Conservation (phyloP, 345 rosid species). For the Hirschfeldia incana region DNA sequence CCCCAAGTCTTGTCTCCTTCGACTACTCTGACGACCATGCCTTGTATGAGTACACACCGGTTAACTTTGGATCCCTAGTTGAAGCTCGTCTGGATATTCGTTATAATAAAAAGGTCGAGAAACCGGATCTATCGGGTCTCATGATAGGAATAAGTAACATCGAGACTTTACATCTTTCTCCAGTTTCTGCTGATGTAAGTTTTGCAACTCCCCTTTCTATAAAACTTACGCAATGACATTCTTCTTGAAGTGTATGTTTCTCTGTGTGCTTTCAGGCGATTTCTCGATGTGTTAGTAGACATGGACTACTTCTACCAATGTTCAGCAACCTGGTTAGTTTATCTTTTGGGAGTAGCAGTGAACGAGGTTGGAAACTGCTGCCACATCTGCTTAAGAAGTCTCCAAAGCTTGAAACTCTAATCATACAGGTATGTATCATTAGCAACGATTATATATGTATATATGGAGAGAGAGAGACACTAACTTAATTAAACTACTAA, state of each 20-base stretch:
- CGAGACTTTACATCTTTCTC: neutral
- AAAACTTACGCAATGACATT: neutral
- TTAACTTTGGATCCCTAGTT: neutral
- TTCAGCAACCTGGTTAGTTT: constrained; percentile 18
- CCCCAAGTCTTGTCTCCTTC: neutral
- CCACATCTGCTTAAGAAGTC: constrained; percentile 3
- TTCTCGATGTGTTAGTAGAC: neutral
- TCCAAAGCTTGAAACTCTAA: constrained; percentile 24
- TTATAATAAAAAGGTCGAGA: no score
- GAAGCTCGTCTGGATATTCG: neutral
- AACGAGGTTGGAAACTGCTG: constrained; percentile 2
- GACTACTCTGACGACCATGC: neutral
- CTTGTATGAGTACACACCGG: neutral
- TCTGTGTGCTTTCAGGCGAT: constrained; percentile 16
- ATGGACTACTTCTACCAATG: constrained; percentile 4
- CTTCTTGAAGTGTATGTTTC: neutral
- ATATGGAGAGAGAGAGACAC: no score
- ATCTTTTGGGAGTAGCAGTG: neutral
- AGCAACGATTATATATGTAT: neutral
- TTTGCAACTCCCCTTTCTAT: neutral
- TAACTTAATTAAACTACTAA: neutral
- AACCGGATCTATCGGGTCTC: neutral
- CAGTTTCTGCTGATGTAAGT: neutral
- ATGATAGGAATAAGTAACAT: neutral
- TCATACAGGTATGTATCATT: neutral